Evolutionary conservation across 345 rosid genomes (phyloP).

Genomic region (Pistacia vera): DNA sequence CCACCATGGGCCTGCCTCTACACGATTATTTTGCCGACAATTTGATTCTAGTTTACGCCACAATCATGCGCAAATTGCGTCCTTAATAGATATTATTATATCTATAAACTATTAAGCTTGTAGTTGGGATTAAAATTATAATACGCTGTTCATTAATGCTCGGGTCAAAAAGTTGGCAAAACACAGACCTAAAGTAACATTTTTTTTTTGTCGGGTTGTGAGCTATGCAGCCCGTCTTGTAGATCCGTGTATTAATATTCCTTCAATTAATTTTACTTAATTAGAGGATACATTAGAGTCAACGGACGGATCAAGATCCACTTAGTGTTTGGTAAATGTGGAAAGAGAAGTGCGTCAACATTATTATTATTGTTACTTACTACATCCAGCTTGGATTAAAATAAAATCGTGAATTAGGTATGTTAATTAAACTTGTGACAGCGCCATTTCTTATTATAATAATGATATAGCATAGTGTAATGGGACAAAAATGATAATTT

Average conservation of each 20-base stretch:
- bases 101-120: background rate
- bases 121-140: no score
- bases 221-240: no score
- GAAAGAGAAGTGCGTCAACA: slow-evolving; percentile 8
- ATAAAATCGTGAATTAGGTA: no score
- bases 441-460: background rate
- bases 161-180: background rate
- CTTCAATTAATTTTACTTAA: no score
- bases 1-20: background rate
- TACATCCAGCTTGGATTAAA: no score
- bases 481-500: no score
- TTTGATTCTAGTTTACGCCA: background rate
- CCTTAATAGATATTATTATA: background rate
- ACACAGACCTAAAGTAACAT: background rate
- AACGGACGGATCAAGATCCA: slow-evolving; percentile 20
- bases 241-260: background rate
- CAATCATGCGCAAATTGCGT: slow-evolving; percentile 8
- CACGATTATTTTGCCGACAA: slow-evolving; percentile 10
- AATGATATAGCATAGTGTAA: no score
- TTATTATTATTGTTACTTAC: no score
- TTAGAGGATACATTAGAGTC: background rate
- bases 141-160: background rate
- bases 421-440: background rate
- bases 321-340: background rate
- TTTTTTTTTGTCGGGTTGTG: no score